Conservation (phyloP, 2,329 filamentous ascomycete genomes). For the Aspergillus amoenus region DNA sequence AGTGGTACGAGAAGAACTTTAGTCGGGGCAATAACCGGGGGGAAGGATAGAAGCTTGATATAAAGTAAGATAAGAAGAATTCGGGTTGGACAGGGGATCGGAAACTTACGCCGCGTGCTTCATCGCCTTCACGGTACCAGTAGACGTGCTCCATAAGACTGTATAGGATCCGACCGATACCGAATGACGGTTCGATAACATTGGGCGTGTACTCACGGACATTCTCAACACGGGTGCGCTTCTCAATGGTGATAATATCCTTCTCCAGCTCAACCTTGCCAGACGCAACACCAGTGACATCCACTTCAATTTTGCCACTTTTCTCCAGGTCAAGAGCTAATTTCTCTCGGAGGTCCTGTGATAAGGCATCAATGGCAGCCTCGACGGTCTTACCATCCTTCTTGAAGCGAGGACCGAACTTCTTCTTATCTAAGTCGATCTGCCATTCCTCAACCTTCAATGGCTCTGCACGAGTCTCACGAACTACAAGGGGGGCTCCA, state of each 20-base stretch:
- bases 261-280: constrained; percentile 77
- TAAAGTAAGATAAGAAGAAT: constrained; percentile 12
- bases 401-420: constrained; percentile 92
- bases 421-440: constrained; percentile 87
- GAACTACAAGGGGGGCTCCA: constrained; percentile 78
- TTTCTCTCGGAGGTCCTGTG: constrained; percentile 78
- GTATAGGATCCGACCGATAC: constrained; percentile 93
- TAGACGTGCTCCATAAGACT: constrained; percentile 91
- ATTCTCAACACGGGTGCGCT: constrained; percentile 77
- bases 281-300: constrained; percentile 65
- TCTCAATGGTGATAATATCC: constrained; percentile 81
- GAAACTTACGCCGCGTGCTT: constrained; percentile 77
- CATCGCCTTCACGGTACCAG: constrained; percentile 84
- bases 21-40: constrained; percentile 79
- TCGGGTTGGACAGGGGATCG: neutral
- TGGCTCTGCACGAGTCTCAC: constrained; percentile 76
- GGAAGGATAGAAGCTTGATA: constrained; percentile 67
- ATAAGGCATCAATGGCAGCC: constrained; percentile 69
- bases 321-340: constrained; percentile 71
- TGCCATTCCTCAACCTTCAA: constrained; percentile 82
- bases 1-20: constrained; percentile 92
- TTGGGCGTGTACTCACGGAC: constrained; percentile 90
- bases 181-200: constrained; percentile 95
- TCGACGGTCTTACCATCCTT: constrained; percentile 88
- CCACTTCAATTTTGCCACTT: constrained; percentile 72